phyloP scores from a whole-genome alignment of 2,329 filamentous ascomycete species.

The Colletotrichum sp. region DNA sequence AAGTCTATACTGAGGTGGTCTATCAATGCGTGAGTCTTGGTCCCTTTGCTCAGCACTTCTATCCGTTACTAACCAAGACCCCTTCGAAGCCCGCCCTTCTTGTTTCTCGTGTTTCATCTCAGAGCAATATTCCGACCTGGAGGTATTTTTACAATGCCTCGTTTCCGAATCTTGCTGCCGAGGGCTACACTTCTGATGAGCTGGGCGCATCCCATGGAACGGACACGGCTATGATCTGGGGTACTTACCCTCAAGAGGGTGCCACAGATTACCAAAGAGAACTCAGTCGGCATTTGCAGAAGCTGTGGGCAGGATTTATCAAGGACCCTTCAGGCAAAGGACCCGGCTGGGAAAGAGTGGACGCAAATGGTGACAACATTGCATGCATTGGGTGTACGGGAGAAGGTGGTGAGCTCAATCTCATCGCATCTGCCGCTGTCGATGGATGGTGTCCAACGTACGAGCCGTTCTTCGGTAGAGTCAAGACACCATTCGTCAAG shows the following conservation, averaged over 20 bases:
- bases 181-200: background rate
- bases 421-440: background rate
- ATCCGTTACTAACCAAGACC: background rate
- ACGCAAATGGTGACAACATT: background rate
- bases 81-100: background rate
- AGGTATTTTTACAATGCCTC: constrained; percentile 13
- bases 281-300: background rate
- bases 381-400: background rate
- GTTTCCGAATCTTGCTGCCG: background rate
- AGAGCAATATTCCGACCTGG: background rate
- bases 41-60: background rate
- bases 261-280: background rate
- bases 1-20: background rate
- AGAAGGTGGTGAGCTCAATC: too few relatives aligned
- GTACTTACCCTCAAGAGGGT: background rate
- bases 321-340: background rate
- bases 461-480: background rate
- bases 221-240: background rate
- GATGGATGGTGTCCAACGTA: background rate
- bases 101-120: background rate
- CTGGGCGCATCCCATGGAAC: background rate
- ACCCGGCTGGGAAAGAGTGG: background rate
- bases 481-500: background rate
- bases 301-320: background rate
- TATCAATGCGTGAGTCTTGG: constrained; percentile 2